Conservation (phyloP, 192 early-diverging fungal genomes). For the Dimargaris cristalligena region DNA sequence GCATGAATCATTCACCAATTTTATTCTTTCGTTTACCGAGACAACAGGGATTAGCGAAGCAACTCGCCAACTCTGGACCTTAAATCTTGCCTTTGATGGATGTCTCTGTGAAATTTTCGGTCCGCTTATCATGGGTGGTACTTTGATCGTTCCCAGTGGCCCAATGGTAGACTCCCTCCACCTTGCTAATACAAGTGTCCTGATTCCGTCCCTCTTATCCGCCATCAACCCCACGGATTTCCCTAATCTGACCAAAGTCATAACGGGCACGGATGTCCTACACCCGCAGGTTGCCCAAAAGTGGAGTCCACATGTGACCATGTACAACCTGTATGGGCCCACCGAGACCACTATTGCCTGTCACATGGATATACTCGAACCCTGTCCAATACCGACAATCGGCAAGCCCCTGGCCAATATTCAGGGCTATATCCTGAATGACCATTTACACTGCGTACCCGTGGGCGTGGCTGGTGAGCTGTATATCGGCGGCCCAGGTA, state of each 20-base stretch:
- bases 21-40: neutral
- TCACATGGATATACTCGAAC: neutral
- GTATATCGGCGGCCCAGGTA: neutral
- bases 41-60: neutral
- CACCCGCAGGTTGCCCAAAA: neutral
- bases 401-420: neutral
- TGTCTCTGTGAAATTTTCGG: neutral
- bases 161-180: neutral
- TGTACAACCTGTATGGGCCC: neutral
- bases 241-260: neutral
- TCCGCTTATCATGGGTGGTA: neutral
- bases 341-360: neutral
- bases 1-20: neutral
- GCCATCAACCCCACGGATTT: neutral
- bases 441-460: neutral
- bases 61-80: neutral
- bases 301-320: neutral
- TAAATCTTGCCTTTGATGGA: neutral
- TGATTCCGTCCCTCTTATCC: neutral
- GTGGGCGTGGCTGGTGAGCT: neutral
- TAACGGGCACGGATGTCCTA: neutral
- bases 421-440: conserved; percentile 3
- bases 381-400: neutral
- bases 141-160: neutral
- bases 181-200: neutral